Evolutionary conservation across 78 protist genomes (phyloP).

Genomic region (Dictyostelium citrinum): DNA sequence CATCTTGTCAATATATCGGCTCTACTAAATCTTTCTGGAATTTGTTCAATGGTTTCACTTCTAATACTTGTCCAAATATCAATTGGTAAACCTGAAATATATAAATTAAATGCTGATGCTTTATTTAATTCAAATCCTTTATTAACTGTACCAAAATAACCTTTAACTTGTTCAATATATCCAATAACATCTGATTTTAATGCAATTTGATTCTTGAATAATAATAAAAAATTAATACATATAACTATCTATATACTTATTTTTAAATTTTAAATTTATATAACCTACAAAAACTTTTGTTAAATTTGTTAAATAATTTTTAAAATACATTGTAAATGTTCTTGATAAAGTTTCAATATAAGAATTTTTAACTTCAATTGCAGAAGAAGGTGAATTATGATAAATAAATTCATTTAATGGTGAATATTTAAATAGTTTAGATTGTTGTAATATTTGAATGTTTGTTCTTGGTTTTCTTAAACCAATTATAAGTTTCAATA

Average conservation of each 20-base stretch:
- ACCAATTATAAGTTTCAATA: slow-evolving; percentile 37
- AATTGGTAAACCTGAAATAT: slow-evolving; percentile 44
- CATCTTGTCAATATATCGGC: slow-evolving; percentile 32
- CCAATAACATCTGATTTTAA: slow-evolving; percentile 62
- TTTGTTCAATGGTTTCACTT: slow-evolving; percentile 17
- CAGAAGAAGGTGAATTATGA: slow-evolving; percentile 33
- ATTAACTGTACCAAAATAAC: slow-evolving; percentile 23
- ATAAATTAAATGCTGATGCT: slow-evolving; percentile 63
- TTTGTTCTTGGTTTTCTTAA: slow-evolving; percentile 71
- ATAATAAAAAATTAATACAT: background rate
- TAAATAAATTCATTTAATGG: slow-evolving; percentile 52
- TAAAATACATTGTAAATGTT: slow-evolving; percentile 38
- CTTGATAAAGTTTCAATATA: slow-evolving; percentile 60
- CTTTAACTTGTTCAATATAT: slow-evolving; percentile 12
- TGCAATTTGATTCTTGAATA: slow-evolving; percentile 6
- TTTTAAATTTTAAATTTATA: background rate
- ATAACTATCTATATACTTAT: too few species aligned
- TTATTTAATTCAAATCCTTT: background rate
- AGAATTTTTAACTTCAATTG: slow-evolving; percentile 28
- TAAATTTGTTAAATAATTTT: slow-evolving; percentile 12
- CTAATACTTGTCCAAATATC: slow-evolving; percentile 73
- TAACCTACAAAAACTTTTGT: slow-evolving; percentile 49
- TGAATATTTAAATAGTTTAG: slow-evolving; percentile 44
- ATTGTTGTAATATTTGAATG: slow-evolving; percentile 50
- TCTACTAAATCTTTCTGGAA: slow-evolving; percentile 30